Conservation (phyloP, 2,329 filamentous ascomycete genomes). For the Alternaria longipes region DNA sequence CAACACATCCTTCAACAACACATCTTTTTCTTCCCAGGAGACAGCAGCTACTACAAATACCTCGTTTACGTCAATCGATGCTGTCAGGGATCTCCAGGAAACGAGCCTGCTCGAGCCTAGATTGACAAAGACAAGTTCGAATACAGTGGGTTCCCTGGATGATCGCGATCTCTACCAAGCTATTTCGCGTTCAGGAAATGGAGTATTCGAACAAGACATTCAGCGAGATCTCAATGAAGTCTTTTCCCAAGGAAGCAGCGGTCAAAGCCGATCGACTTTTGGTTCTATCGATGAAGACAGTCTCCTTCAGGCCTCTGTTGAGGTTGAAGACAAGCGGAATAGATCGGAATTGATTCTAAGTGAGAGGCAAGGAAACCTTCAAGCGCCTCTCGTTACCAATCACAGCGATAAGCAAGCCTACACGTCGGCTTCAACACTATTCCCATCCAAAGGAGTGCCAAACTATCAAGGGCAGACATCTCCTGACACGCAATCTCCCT, state of each 20-base stretch:
- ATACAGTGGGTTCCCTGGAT: constrained; percentile 30
- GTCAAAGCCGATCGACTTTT: constrained; percentile 35
- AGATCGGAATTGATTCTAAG: not conserved
- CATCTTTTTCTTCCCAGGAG: constrained; percentile 35
- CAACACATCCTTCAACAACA: constrained; percentile 37
- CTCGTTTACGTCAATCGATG: constrained; percentile 34
- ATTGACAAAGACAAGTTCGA: constrained; percentile 30
- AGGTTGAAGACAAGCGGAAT: constrained; percentile 20
- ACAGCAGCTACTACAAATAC: constrained; percentile 32
- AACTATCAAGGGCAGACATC: not conserved
- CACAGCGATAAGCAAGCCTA: not conserved
- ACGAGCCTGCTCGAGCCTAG: constrained; percentile 6
- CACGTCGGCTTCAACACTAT: not conserved
- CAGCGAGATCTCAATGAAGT: constrained; percentile 7
- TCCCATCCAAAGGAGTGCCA: too few relatives aligned
- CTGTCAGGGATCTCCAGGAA: constrained; percentile 12
- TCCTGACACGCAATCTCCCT: constrained; percentile 24
- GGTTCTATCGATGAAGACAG: constrained; percentile 39
- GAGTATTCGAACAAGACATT: constrained; percentile 10
- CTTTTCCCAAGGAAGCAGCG: constrained; percentile 22
- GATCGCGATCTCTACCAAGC: constrained; percentile 23
- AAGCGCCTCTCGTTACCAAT: not conserved
- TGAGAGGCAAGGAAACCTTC: not conserved
- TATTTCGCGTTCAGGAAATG: constrained; percentile 14
- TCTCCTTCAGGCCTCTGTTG: constrained; percentile 22